Conservation (phyloP, 2,329 filamentous ascomycete genomes). For the Trichophaea hybrida region DNA sequence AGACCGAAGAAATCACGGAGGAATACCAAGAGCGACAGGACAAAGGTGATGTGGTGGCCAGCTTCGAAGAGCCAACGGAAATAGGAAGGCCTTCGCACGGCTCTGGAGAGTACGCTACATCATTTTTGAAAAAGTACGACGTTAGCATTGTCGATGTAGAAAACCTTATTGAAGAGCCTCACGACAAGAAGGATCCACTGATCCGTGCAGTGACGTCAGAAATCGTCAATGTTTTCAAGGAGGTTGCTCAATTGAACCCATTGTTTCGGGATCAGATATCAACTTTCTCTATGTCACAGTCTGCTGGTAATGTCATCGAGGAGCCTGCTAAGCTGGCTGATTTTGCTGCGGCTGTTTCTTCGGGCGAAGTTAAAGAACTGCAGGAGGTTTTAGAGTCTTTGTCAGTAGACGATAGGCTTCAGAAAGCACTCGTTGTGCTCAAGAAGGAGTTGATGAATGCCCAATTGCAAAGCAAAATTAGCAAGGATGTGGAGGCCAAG, state of each 20-base stretch:
- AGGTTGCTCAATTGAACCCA: conserved; percentile 84
- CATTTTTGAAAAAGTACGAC: conserved; percentile 78
- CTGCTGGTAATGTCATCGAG: conserved; percentile 83
- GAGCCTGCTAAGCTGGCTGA: conserved; percentile 92
- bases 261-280: conserved; percentile 95
- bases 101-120: conserved; percentile 38
- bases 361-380: conserved; percentile 77
- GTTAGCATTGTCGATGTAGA: conserved; percentile 94
- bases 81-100: conserved; percentile 30
- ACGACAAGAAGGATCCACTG: conserved; percentile 76
- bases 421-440: conserved; percentile 78
- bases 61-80: conserved; percentile 73
- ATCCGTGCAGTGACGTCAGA: conserved; percentile 90
- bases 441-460: conserved; percentile 99
- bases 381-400: conserved; percentile 81
- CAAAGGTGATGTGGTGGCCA: conserved; percentile 88
- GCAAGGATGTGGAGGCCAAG: conserved; percentile 92
- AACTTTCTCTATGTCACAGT: conserved; percentile 90
- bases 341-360: conserved; percentile 93
- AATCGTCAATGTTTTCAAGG: conserved; percentile 97
- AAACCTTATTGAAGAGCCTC: conserved; percentile 75
- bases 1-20: conserved; percentile 22
- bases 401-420: conserved; percentile 81
- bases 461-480: conserved; percentile 90
- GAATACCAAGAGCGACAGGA: conserved; percentile 54